Evolutionary conservation across 768 basidiomycete species (phyloP).

Genomic region (Agrocybe pediades): DNA sequence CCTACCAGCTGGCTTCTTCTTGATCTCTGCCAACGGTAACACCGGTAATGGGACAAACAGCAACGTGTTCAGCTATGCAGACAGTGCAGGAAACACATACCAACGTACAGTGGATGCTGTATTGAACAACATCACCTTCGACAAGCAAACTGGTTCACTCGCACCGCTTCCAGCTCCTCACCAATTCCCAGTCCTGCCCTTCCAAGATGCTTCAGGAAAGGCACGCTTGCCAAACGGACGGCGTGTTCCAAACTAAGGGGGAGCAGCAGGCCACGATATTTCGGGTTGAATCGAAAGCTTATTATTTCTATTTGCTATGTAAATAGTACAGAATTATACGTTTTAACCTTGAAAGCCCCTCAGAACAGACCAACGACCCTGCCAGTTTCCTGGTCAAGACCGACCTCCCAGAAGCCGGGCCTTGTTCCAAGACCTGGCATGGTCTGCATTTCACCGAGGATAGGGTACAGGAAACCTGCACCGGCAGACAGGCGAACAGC

Average conservation of each 20-base stretch:
- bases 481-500: conserved; percentile 88
- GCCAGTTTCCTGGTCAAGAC: conserved; percentile 76
- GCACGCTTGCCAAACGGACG: conserved; percentile 21
- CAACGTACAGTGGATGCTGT: conserved; percentile 60
- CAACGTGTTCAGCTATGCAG: conserved; percentile 66
- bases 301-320: neutral
- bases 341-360: conserved; percentile 3
- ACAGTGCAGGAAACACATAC: conserved; percentile 64
- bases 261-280: no score
- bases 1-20: conserved; percentile 51
- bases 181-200: conserved; percentile 5
- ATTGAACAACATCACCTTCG: conserved; percentile 60
- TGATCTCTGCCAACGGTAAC: conserved; percentile 44
- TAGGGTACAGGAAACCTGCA: conserved; percentile 94
- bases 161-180: conserved; percentile 21
- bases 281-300: conserved; percentile 5
- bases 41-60: conserved; percentile 69
- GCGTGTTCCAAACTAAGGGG: conserved; percentile 8
- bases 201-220: conserved; percentile 9
- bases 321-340: neutral
- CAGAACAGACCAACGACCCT: conserved; percentile 88
- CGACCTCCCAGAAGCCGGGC: conserved; percentile 93
- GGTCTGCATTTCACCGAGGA: conserved; percentile 96
- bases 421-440: conserved; percentile 96
- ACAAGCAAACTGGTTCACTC: conserved; percentile 55